A percentile compares a stretch with the other conserved stretches of the same genome.
These are phyloP conservation scores for Stromatinia cepivora DNA, from an alignment of 2,329 filamentous ascomycete genomes.

Conservation along the genomic window DNA sequence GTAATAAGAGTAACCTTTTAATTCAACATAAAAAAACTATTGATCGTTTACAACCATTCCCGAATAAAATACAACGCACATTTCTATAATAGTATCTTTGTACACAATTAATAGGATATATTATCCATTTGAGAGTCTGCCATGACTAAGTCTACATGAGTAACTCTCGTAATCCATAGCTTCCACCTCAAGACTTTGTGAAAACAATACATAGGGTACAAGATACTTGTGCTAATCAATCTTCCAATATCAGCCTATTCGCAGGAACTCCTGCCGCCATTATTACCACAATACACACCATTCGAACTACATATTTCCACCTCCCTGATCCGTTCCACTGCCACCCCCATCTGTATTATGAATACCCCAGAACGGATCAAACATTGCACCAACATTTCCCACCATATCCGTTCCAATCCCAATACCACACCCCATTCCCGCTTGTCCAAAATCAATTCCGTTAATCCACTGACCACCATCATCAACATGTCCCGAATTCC, in stretches of 20 bases:
- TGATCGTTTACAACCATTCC: too few species aligned
- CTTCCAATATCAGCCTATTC: too few species aligned
- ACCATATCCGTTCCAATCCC: not conserved
- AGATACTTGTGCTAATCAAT: not conserved
- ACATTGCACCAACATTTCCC: constrained; percentile 5
- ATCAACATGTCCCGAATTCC: constrained; percentile 4
- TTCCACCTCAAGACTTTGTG: not conserved
- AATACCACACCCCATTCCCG: not conserved
- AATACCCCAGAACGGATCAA: constrained; percentile 11
- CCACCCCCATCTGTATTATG: not conserved
- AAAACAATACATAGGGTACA: not conserved
- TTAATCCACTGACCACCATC: constrained; percentile 11
- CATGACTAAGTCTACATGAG: too few species aligned
- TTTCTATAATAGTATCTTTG: not conserved
- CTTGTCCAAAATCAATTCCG: not conserved
- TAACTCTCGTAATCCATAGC: not conserved
- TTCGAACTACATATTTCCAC: not conserved
- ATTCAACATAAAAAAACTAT: too few species aligned
- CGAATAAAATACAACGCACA: not conserved
- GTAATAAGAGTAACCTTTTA: too few species aligned
- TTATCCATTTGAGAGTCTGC: not conserved
- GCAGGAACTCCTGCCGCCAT: not conserved
- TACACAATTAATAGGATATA: not conserved
- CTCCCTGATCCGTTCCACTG: not conserved
- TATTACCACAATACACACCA: not conserved